Base-by-base conservation (phyloP, 2,329 filamentous ascomycete genomes). In the Onygena corvina region DNA sequence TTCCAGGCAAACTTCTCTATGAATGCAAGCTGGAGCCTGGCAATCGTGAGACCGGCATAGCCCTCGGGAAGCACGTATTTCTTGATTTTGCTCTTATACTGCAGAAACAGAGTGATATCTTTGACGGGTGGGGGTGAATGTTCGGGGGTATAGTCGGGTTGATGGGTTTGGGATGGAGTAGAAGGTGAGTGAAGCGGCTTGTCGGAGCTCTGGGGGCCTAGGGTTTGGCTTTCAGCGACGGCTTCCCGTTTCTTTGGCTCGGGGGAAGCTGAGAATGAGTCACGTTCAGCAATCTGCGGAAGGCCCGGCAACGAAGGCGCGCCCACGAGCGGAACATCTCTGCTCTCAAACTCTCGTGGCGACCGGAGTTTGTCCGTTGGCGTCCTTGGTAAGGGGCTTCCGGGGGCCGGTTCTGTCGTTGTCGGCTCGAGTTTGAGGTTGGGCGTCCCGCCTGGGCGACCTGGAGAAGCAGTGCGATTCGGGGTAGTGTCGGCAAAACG, bases 1-100 rank as follows among this genome's bases (percentile, higher is more conserved):
- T 94, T 96, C 89, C 93, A 98, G 0, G 90, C 92, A 62, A 98
- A 98, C 64, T 95, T 98, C 58, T 98, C 92, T 58, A 98, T 98
- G 59, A 98, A 98, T 0, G 92, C 90, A 23, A 98, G 76, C 64
- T 98, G 90, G 51, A 98, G 68, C 20, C 89, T 79, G 1, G 88
- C 88, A 52, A 95, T 83, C 2, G 86, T 90, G 8, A 98, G 74
- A 54, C 90, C 87, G 27, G 82, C 81, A 56, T 83, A 82, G 1
- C 90, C 90, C 63, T 93, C 88, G 0, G 86, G 71, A 29, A 96
- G 76, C 12, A 94, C 80, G 62, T 93, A 93, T 64, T 96, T 96
- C 69, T 95, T 96, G 58, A 96, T 89, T 63, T 92, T 92, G 58
- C 84, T 92, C 64, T 93, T 94, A 70, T 96, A 95, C 67, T 96